These are phyloP conservation scores for Yamadazyma membranifaciens DNA, from an alignment of 1,139 yeast species.

Conservation along the genomic window DNA sequence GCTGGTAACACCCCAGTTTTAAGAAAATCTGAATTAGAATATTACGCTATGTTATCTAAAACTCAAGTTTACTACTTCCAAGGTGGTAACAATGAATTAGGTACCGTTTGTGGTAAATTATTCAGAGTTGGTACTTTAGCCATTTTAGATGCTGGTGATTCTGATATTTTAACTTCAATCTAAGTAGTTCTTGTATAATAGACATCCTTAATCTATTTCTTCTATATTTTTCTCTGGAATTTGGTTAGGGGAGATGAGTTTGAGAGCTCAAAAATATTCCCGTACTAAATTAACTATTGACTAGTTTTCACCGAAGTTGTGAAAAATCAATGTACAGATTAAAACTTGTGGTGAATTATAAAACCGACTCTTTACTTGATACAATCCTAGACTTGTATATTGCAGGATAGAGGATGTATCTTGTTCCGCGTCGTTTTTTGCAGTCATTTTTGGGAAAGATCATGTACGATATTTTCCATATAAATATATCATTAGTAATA, in stretches of 20 bases:
- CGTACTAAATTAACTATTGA: not conserved
- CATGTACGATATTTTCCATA: too few species aligned
- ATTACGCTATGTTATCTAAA: constrained; percentile 99
- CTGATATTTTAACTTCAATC: constrained; percentile 81
- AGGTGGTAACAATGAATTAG: constrained; percentile 99
- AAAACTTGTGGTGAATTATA: too few species aligned
- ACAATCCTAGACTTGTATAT: too few species aligned
- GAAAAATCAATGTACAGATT: too few species aligned
- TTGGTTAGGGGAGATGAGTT: not conserved
- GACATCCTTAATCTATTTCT: constrained; percentile 2
- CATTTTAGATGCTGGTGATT: constrained; percentile 98
- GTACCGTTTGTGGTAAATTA: constrained; percentile 99
- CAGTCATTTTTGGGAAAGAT: too few species aligned
- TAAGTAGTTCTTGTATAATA: constrained; percentile 14
- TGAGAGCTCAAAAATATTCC: not conserved
- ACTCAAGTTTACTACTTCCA: constrained; percentile 98
- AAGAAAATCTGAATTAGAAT: constrained; percentile 99
- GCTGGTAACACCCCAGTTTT: constrained; percentile 99
- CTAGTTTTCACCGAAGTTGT: too few species aligned
- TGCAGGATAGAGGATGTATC: too few species aligned
- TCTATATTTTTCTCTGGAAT: not conserved
- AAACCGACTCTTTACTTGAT: too few species aligned
- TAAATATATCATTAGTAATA: too few species aligned
- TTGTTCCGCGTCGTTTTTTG: too few species aligned
- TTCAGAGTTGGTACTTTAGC: constrained; percentile 99